These are phyloP conservation scores for Ceratocystis cacaofunesta DNA, from an alignment of 2,329 filamentous ascomycete genomes.

Conservation along the genomic window DNA sequence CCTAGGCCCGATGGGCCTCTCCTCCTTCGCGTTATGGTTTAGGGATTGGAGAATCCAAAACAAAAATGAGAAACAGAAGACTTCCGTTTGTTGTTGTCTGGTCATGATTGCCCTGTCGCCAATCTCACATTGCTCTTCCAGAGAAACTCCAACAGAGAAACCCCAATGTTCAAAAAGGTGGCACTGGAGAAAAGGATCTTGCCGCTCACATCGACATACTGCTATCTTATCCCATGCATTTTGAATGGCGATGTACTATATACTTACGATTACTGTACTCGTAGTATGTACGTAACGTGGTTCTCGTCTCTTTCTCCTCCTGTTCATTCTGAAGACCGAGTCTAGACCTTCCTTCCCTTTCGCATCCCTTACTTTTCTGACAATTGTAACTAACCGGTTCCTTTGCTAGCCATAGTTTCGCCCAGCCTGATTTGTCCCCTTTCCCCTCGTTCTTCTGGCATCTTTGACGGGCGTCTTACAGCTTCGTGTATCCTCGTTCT, in stretches of 20 bases:
- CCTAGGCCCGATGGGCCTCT: not conserved
- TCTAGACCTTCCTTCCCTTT: not conserved
- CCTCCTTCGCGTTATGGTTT: not conserved
- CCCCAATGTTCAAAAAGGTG: not conserved
- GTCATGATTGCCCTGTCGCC: not conserved
- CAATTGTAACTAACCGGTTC: not conserved
- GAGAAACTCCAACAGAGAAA: not conserved
- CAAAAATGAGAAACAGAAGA: not conserved
- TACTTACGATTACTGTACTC: too few relatives aligned
- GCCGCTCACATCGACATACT: not conserved
- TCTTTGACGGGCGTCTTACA: too few relatives aligned
- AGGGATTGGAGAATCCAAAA: too few relatives aligned
- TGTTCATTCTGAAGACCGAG: not conserved
- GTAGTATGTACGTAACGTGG: not conserved
- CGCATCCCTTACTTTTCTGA: not conserved
- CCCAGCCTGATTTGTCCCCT: not conserved
- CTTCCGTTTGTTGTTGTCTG: not conserved
- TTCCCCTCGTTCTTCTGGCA: not conserved
- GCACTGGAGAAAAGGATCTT: not conserved
- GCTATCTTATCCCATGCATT: not conserved
- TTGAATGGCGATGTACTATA: not conserved
- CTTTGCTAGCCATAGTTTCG: not conserved
- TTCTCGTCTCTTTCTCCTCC: not conserved
- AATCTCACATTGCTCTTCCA: not conserved
- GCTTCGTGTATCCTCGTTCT: not conserved